phyloP scores from a whole-genome alignment of 2,329 filamentous ascomycete genomes.

The Scedosporium apiospermum region DNA sequence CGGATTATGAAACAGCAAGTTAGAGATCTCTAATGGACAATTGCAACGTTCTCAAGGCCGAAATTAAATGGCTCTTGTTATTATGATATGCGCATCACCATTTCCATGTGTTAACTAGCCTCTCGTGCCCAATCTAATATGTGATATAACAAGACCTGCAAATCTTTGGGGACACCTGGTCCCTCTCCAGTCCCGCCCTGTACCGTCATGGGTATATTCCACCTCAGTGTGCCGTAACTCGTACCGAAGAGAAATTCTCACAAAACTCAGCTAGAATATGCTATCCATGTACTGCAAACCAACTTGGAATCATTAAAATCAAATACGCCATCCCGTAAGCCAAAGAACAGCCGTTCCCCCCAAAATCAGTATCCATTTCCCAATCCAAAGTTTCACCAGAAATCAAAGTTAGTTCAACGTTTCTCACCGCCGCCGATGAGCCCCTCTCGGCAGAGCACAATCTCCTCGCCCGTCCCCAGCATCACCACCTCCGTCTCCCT shows the following conservation, averaged over 20 bases:
- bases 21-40: too few relatives aligned
- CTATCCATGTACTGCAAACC: too few relatives aligned
- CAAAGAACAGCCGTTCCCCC: too few relatives aligned
- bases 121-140: too few relatives aligned
- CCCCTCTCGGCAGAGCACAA: conserved; percentile 30
- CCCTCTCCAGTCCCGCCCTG: background rate
- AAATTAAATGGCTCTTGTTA: too few relatives aligned
- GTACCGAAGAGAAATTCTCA: background rate
- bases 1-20: too few relatives aligned
- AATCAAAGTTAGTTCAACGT: background rate
- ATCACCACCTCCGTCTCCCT: conserved; percentile 29
- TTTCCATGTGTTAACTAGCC: too few relatives aligned
- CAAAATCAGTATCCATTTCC: background rate
- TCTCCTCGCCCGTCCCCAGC: conserved; percentile 31
- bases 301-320: too few relatives aligned
- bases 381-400: background rate
- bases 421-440: conserved; percentile 11
- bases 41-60: too few relatives aligned
- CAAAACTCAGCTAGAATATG: background rate
- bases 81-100: too few relatives aligned
- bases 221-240: background rate
- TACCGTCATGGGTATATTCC: background rate
- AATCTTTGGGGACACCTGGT: background rate
- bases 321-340: too few relatives aligned
- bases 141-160: too few relatives aligned